Evolutionary conservation across 2,329 filamentous ascomycete genomes (phyloP), one percentile per base, ranked within the genome.

Genomic region (Fusarium hainanense): DNA sequence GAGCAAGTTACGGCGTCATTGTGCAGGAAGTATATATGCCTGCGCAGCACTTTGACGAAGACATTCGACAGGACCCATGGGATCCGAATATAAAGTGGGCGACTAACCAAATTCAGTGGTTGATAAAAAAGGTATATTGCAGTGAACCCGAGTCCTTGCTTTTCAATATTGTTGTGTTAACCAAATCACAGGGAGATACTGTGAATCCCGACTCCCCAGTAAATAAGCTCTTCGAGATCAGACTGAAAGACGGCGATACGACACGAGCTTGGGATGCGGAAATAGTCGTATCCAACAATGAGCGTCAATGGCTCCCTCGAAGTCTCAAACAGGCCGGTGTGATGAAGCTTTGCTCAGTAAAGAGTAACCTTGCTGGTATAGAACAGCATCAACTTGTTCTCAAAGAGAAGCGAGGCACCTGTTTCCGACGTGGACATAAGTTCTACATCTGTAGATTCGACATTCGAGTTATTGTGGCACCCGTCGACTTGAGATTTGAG

Each of bases 391-490:
- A 83, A 47, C 76, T 84, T 23, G 72, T 79, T 7, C 68, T 75
- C 37, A 81, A 79, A 60, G 71, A 81, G 47, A 80, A 81, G 59
- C 68, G 78, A 18, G 75, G 76, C 4, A 76, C 73, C 3, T 76
- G 79, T 32, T 79, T 82, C 52, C 70, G 72, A 10, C 74, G 74
- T 14, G 78, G 80, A 8, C 74, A 77, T 62, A 80, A 76, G 63
- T 83, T 78, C 61, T 83, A 80, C 54, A 69, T 82, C 12, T 82
- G 80, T 48, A 76, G 75, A 8, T 84, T 83, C 46, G 84, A 86
- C 58, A 82, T 89, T 0, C 82, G 87, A 66, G 85, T 87, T 4
- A 78, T 88, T 50, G 84, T 86, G 4, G 86, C 85, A 2, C 82
- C 85, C 3, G 83, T 87, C 2, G 87, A 89, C 62, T 76, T 89